Conservation (phyloP, 352 stramenopile genomes). For the Phytophthora sansomeana region DNA sequence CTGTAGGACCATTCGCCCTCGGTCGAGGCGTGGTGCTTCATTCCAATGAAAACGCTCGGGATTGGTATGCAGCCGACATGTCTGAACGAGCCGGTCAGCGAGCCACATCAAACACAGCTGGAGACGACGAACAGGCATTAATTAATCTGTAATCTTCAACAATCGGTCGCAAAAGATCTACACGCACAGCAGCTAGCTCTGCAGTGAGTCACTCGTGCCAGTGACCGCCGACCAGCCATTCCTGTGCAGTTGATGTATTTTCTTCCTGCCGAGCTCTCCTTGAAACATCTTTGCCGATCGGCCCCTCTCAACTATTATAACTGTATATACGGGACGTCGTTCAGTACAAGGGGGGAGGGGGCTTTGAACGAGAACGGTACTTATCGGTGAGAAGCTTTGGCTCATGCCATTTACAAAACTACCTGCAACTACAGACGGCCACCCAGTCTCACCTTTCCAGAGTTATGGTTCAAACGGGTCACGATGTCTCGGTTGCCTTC, state of each 20-base stretch:
- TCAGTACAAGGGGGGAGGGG: too few species aligned
- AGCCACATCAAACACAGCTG: neutral
- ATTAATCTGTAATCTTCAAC: neutral
- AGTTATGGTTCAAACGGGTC: constrained; percentile 22
- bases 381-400: too few species aligned
- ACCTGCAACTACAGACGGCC: constrained; percentile 9
- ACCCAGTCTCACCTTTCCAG: neutral
- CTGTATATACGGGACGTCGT: too few species aligned
- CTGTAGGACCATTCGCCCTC: neutral
- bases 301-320: too few species aligned
- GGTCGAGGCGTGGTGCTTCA: constrained; percentile 4
- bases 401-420: constrained; percentile 17
- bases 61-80: neutral
- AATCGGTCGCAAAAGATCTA: too few species aligned
- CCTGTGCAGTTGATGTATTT: too few species aligned
- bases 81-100: neutral
- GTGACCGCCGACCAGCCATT: too few species aligned
- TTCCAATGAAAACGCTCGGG: constrained; percentile 7
- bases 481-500: constrained; percentile 13
- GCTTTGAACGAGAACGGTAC: too few species aligned
- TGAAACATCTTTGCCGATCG: too few species aligned
- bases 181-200: too few species aligned
- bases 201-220: too few species aligned
- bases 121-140: neutral
- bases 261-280: too few species aligned